phyloP scores from a whole-genome alignment of 164 flowering plant species.

The Santalum album region DNA sequence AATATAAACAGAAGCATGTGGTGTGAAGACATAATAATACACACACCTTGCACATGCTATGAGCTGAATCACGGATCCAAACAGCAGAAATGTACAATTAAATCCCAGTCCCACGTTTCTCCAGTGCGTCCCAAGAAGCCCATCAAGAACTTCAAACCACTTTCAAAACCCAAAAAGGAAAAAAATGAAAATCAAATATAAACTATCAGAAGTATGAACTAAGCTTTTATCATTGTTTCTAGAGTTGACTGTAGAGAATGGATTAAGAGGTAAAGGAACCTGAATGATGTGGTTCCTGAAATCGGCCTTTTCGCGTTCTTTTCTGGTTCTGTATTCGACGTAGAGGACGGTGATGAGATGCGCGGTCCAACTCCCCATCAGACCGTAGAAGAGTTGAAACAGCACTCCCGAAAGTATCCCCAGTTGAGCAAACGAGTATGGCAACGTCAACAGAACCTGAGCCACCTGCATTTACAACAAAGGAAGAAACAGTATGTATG shows the following conservation, averaged over 20 bases:
- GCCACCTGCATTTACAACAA: conserved; percentile 63
- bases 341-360: conserved; percentile 81
- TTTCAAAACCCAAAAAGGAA: conserved; percentile 17
- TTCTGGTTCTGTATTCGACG: conserved; percentile 76
- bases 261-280: too few relatives aligned
- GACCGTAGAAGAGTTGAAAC: conserved; percentile 79
- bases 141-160: conserved; percentile 99
- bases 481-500: conserved; percentile 5
- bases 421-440: conserved; percentile 91
- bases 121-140: conserved; percentile 94
- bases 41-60: conserved; percentile 96
- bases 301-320: conserved; percentile 74
- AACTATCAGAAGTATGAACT: neutral
- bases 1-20: too few relatives aligned
- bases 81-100: conserved; percentile 96
- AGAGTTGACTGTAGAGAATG: too few relatives aligned
- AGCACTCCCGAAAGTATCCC: conserved; percentile 81
- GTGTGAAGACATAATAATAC: neutral
- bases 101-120: conserved; percentile 95
- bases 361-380: conserved; percentile 89
- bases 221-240: too few relatives aligned
- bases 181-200: neutral
- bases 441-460: conserved; percentile 79
- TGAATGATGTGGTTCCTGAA: conserved; percentile 93
- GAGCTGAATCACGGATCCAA: conserved; percentile 99